Evolutionary conservation across 345 rosid species (phyloP), one percentile per base, ranked within the genome.

Genomic region (Viola odorata): DNA sequence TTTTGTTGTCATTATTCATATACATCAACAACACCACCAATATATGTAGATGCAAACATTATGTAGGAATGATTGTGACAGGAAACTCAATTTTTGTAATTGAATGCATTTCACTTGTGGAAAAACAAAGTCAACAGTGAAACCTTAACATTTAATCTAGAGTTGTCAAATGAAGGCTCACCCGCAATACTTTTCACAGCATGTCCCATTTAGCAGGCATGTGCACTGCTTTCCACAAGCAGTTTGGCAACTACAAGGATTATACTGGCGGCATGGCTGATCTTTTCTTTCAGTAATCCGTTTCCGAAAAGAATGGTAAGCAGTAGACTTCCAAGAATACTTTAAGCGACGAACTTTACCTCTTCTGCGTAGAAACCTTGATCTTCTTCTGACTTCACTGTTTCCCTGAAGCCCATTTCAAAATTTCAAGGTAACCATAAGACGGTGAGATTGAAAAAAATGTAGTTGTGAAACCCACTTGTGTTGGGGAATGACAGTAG

Each of bases 151-250:
- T 45, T 12, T 17, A 3, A 39, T 55, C 53, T 45, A 32, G n/a
- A 11, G 6, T 47, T 12, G 53, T 41, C 36, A 56, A 39, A 37
- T 38, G 55, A 50, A 58, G 55, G 38, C 95, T 84, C 78, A 95
- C 99, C 97, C 96, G 75, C 99, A 95, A 62, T 95, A 95, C 81
- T 95, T 95, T 79, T 95, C 99, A 62, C 99, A 95, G 85, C 99
- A 95, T 37, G 99, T 95, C 66, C 99, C 97, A 57, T 86, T 91
- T 61, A 82, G 69, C 73, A 85, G 85, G 76, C 99, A 94, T 32
- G 92, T 38, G 67, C 99, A 95, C 69, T 91, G 91, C 82, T 95
- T 94, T 59, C 95, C 91, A 47, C 99, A 94, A 73, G 96, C 89
- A 62, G 85, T 81, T 85, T 81, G 81, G 77, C 99, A 94, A 73